Evolutionary conservation across 495 filamentous ascomycete genomes (phyloP), one percentile per base, ranked within the genome.

Genomic region (Lindgomyces ingoldianus): DNA sequence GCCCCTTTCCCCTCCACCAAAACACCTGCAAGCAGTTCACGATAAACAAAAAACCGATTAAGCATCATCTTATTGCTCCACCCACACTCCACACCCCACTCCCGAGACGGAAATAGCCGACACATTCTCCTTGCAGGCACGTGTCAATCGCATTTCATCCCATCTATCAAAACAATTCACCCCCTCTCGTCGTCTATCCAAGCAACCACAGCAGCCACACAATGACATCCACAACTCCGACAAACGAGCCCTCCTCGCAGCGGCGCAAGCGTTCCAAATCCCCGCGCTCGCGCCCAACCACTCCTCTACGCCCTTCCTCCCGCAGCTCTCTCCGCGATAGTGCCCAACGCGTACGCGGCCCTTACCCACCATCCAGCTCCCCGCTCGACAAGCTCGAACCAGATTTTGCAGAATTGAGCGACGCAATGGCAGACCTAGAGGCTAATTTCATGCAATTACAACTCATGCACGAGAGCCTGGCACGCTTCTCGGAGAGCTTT

Each of bases 391-490:
- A 81, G 8, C 83, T 98, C 60, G 90, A 96, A 73, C 90, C 90
- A 0, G 87, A 88, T 11, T 98, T 98, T 72, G 93, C 91, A 27
- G 94, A 98, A 76, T 80, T 98, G 2, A 89, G 91, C 9, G 95
- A 98, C 76, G 88, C 90, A 49, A 93, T 98, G 84, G 91, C 90
- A 29, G 93, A 97, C 69, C 83, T 98, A 9, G 94, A 98, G 79
- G 89, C 89, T 57, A 97, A 98, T 75, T 94, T 98, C 81, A 92
- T 94, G 87, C 91, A 96, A 70, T 83, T 98, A 63, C 93, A 97
- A 76, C 77, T 96, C 58, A 95, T 98, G 91, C 92, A 98, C 74
- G 93, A 98, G 78, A 96, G 91, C 68, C 72, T 98, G 75, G 87
- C 91, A 42, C 84, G 94, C 9, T 98, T 98, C 75, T 93, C 89